Conservation (phyloP, 495 filamentous ascomycete genomes). For the Copromyces sp. region DNA sequence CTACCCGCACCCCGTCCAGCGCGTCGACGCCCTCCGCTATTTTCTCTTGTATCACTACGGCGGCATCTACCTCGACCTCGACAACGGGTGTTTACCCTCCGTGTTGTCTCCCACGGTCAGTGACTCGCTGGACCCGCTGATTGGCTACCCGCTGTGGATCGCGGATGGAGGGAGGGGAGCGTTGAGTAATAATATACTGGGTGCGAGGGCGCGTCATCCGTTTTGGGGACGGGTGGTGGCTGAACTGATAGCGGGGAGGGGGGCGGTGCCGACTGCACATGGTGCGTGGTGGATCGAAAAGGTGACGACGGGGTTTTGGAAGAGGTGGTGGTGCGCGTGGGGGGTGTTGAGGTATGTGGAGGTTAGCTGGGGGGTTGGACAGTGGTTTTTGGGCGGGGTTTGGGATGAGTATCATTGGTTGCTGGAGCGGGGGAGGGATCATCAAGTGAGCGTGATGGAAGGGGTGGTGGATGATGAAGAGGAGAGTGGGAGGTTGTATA, state of each 20-base stretch:
- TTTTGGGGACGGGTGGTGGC: slow-evolving; percentile 71
- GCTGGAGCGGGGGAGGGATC: slow-evolving; percentile 4
- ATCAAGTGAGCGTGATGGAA: slow-evolving; percentile 1
- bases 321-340: neutral
- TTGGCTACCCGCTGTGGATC: slow-evolving; percentile 74
- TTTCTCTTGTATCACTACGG: slow-evolving; percentile 78
- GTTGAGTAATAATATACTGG: slow-evolving; percentile 86
- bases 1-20: slow-evolving; percentile 74
- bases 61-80: slow-evolving; percentile 82
- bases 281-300: no score
- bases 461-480: slow-evolving; percentile 5
- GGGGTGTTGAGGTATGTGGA: slow-evolving; percentile 65
- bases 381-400: slow-evolving; percentile 72
- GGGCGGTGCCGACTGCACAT: neutral
- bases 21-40: slow-evolving; percentile 80
- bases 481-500: slow-evolving; percentile 16
- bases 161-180: slow-evolving; percentile 73
- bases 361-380: slow-evolving; percentile 80
- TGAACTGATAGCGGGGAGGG: slow-evolving; percentile 46
- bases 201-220: slow-evolving; percentile 65
- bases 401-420: slow-evolving; percentile 60
- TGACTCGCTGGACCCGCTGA: slow-evolving; percentile 39
- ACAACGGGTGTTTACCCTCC: slow-evolving; percentile 47
- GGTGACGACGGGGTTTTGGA: neutral
- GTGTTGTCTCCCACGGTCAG: neutral